phyloP scores from a whole-genome alignment of 129 eudicot genomes.

The Kitagawia praeruptora region DNA sequence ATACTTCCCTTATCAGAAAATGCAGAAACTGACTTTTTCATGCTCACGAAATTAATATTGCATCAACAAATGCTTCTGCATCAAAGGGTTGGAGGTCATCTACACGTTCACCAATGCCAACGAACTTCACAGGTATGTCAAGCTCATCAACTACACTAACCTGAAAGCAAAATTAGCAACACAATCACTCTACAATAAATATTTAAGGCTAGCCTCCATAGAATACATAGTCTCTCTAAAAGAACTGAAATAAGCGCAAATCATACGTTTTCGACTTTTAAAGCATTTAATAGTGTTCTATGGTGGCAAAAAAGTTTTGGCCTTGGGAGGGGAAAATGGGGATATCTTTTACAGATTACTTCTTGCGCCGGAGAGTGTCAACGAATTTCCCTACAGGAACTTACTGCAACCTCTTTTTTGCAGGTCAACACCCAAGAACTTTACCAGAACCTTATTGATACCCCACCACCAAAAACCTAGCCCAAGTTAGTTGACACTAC shows the following conservation, averaged over 20 bases:
- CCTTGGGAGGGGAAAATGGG: not conserved
- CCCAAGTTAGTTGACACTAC: not conserved
- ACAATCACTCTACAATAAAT: not conserved
- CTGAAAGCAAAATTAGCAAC: constrained; percentile 25
- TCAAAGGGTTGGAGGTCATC: constrained; percentile 98
- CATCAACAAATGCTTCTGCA: constrained; percentile 80
- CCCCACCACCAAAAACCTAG: not conserved
- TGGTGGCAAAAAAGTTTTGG: not conserved
- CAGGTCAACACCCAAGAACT: not conserved
- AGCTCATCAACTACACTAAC: constrained; percentile 98
- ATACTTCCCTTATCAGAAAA: no score
- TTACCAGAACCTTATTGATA: no score
- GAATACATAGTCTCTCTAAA: not conserved
- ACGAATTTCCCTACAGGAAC: not conserved
- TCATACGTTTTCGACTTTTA: no score
- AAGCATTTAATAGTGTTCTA: not conserved
- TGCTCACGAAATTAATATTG: constrained; percentile 60
- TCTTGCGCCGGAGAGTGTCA: not conserved
- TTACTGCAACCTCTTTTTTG: not conserved
- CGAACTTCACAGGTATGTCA: constrained; percentile 96
- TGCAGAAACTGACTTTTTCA: constrained; percentile 8
- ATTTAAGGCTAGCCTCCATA: not conserved
- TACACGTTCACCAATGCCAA: constrained; percentile 91
- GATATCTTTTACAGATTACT: not conserved
- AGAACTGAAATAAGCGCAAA: not conserved